A percentile compares a stretch with the other conserved stretches of the same genome.
These are phyloP conservation scores for Hypoxylon sp. DNA, from an alignment of 2,329 filamentous ascomycete genomes.

Conservation along the genomic window DNA sequence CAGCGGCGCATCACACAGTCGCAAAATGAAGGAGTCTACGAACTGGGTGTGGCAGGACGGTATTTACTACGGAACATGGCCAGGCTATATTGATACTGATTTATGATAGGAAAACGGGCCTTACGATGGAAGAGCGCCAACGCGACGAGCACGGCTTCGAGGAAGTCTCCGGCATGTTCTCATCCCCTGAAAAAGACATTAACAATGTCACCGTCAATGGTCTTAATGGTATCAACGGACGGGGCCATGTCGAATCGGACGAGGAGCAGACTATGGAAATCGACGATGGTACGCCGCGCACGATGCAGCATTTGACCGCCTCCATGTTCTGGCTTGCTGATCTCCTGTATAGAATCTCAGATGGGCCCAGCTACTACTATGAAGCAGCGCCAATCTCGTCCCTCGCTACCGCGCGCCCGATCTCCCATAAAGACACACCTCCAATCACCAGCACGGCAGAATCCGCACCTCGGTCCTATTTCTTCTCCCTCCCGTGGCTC, in stretches of 20 bases:
- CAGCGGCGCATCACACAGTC: constrained; percentile 57
- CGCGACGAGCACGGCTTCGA: constrained; percentile 96
- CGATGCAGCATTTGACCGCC: constrained; percentile 5
- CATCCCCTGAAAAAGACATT: constrained; percentile 78
- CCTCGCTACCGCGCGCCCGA: constrained; percentile 63
- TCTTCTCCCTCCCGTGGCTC: constrained; percentile 65
- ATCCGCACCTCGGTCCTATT: constrained; percentile 69
- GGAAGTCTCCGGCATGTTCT: constrained; percentile 88
- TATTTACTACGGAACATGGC: constrained; percentile 42
- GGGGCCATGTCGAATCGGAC: constrained; percentile 47
- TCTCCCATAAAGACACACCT: constrained; percentile 76
- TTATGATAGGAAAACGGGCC: constrained; percentile 83
- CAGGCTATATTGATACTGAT: constrained; percentile 19
- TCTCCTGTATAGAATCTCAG: constrained; percentile 60
- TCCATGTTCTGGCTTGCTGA: constrained; percentile 15
- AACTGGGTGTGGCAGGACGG: constrained; percentile 67
- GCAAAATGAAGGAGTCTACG: constrained; percentile 64
- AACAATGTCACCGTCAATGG: constrained; percentile 50
- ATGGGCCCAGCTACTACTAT: constrained; percentile 69
- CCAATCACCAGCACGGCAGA: constrained; percentile 72
- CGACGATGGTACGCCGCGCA: constrained; percentile 62
- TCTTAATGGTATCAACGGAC: constrained; percentile 51
- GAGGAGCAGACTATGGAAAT: constrained; percentile 68
- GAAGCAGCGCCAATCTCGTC: constrained; percentile 64
- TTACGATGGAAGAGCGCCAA: constrained; percentile 83